These are phyloP conservation scores for Aspergillus olivimuriae DNA, from an alignment of 495 filamentous ascomycete species.

Conservation along the genomic window DNA sequence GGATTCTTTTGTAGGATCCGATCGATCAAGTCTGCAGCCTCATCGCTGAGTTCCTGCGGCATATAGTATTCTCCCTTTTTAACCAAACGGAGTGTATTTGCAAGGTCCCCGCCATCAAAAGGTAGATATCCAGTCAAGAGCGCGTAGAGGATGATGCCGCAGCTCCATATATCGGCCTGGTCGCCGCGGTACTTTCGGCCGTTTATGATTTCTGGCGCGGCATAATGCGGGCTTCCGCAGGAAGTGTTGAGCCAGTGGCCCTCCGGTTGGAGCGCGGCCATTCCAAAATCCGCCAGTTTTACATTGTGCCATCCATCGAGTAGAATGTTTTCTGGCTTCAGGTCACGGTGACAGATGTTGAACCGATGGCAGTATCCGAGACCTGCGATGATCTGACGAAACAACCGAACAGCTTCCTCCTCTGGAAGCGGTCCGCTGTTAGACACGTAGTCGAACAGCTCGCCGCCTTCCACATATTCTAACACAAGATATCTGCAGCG, in stretches of 20 bases:
- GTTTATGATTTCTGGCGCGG: slow-evolving; percentile 81
- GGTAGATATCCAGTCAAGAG: slow-evolving; percentile 74
- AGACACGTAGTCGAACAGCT: slow-evolving; percentile 79
- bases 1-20: slow-evolving; percentile 71
- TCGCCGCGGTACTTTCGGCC: slow-evolving; percentile 70
- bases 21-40: slow-evolving; percentile 73
- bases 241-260: slow-evolving; percentile 73
- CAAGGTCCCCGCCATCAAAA: slow-evolving; percentile 64
- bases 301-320: slow-evolving; percentile 63
- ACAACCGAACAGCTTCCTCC: slow-evolving; percentile 72
- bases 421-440: slow-evolving; percentile 62
- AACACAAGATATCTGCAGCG: slow-evolving; percentile 71
- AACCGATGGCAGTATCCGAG: slow-evolving; percentile 88
- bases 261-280: slow-evolving; percentile 86
- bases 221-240: slow-evolving; percentile 95
- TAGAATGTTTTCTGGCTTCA: slow-evolving; percentile 97
- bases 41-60: slow-evolving; percentile 55
- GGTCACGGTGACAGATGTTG: slow-evolving; percentile 89
- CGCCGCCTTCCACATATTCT: slow-evolving; percentile 89
- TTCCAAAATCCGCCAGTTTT: slow-evolving; percentile 95
- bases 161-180: slow-evolving; percentile 88
- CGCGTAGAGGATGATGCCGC: slow-evolving; percentile 84
- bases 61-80: slow-evolving; percentile 66
- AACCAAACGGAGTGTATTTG: slow-evolving; percentile 57
- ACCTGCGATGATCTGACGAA: slow-evolving; percentile 89